Conservation (phyloP, 1,139 yeast species). For the Hanseniaspora gamundiae region DNA sequence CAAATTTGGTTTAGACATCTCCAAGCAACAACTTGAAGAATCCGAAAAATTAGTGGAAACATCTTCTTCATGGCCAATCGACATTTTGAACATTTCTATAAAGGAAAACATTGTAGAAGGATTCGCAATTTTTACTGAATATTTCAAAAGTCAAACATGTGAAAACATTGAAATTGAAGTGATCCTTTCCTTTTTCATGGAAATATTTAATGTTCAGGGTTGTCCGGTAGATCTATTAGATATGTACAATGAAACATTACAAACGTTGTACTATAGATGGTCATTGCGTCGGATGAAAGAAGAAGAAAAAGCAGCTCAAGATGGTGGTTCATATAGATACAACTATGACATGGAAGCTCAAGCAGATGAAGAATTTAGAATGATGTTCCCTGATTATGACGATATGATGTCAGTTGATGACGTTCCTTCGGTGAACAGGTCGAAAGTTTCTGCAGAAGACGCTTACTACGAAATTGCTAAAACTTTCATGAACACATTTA, state of each 20-base stretch:
- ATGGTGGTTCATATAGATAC: constrained; percentile 52
- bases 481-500: constrained; percentile 27
- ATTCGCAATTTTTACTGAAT: constrained; percentile 28
- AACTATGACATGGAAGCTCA: constrained; percentile 33
- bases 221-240: constrained; percentile 10
- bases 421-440: constrained; percentile 14
- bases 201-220: constrained; percentile 18
- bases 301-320: constrained; percentile 50
- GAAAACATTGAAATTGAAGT: constrained; percentile 39
- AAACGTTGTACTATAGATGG: constrained; percentile 68
- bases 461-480: constrained; percentile 27
- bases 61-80: constrained; percentile 38
- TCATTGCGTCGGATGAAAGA: constrained; percentile 52
- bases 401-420: constrained; percentile 35
- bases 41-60: constrained; percentile 14
- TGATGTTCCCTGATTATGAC: constrained; percentile 80
- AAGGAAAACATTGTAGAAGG: constrained; percentile 16
- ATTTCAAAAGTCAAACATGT: constrained; percentile 33
- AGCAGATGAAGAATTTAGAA: constrained; percentile 59
- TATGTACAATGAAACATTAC: constrained; percentile 36
- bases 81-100: constrained; percentile 26
- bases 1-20: constrained; percentile 60
- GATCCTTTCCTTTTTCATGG: constrained; percentile 31
- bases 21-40: constrained; percentile 22
- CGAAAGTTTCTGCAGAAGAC: constrained; percentile 24